Evolutionary conservation across 2,329 filamentous ascomycete genomes (phyloP).

Genomic region (Penicillium crustosum): DNA sequence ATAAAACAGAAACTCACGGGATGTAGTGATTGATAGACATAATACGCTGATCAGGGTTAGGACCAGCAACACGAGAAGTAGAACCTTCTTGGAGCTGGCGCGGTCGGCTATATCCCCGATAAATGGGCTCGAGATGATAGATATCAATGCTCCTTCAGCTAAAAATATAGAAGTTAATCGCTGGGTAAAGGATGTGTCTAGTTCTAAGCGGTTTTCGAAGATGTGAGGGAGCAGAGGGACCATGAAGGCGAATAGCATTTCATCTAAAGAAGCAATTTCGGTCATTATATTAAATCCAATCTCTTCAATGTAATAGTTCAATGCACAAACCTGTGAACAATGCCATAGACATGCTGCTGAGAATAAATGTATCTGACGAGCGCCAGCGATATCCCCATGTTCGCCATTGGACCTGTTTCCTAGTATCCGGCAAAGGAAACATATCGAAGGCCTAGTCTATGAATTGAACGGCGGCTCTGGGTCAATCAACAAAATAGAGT

Average conservation of each 20-base stretch:
- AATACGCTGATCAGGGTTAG: slow-evolving; percentile 13
- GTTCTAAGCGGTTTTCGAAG: slow-evolving; percentile 18
- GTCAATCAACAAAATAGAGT: not conserved
- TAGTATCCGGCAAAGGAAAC: not conserved
- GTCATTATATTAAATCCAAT: not conserved
- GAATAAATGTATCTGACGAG: slow-evolving; percentile 21
- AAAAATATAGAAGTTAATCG: slow-evolving; percentile 20
- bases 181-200: slow-evolving; percentile 14
- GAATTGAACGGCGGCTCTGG: not conserved
- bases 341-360: slow-evolving; percentile 18
- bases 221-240: slow-evolving; percentile 21
- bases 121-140: slow-evolving; percentile 20
- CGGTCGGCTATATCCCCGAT: slow-evolving; percentile 19
- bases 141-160: slow-evolving; percentile 21
- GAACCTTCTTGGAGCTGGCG: slow-evolving; percentile 14
- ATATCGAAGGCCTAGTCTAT: not conserved
- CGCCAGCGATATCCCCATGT: slow-evolving; percentile 18
- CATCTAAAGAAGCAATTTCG: slow-evolving; percentile 9
- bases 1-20: not conserved
- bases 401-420: not conserved
- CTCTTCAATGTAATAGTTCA: too few species aligned
- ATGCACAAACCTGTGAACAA: slow-evolving; percentile 19
- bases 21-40: slow-evolving; percentile 12
- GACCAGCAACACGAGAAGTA: slow-evolving; percentile 7
- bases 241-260: slow-evolving; percentile 24